Conservation (phyloP, 768 basidiomycete genomes). For the Russula olivacea region DNA sequence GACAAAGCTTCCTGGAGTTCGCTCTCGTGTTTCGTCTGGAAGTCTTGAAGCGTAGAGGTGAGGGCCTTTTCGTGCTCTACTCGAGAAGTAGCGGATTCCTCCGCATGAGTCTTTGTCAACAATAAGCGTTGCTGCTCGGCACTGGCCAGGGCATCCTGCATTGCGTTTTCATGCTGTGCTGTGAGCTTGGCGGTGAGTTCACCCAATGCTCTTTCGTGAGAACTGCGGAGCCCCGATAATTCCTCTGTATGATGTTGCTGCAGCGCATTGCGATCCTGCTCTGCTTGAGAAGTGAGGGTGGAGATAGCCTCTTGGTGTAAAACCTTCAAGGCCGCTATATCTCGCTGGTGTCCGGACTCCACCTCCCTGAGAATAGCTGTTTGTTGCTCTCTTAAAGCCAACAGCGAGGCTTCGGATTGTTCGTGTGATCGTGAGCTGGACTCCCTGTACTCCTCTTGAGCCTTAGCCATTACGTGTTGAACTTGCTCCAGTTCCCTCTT, state of each 20-base stretch:
- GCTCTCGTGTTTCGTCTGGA: conserved; percentile 7
- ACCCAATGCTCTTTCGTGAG: conserved; percentile 43
- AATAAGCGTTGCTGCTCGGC: conserved; percentile 33
- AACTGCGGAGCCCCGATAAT: conserved; percentile 33
- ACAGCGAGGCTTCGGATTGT: conserved; percentile 46
- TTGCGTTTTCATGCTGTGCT: conserved; percentile 17
- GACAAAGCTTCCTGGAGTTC: conserved; percentile 9
- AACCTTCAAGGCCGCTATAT: conserved; percentile 44
- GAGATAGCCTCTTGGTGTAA: conserved; percentile 42
- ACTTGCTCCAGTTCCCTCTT: conserved; percentile 46
- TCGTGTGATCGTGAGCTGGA: conserved; percentile 37
- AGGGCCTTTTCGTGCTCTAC: conserved; percentile 46
- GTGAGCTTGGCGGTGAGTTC: conserved; percentile 13
- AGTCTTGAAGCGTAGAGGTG: conserved; percentile 2
- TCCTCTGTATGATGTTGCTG: conserved; percentile 40
- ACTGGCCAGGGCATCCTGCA: conserved; percentile 22
- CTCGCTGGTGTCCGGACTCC: conserved; percentile 50
- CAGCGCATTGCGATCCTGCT: conserved; percentile 36
- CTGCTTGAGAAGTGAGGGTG: conserved; percentile 28
- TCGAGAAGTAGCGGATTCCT: conserved; percentile 37
- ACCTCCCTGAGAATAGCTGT: conserved; percentile 48
- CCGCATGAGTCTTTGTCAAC: conserved; percentile 36
- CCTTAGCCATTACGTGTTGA: conserved; percentile 38
- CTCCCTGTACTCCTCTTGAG: conserved; percentile 40
- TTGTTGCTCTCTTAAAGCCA: conserved; percentile 50